Conservation (phyloP, 139 green algal species). For the Coccomyxa sp. region DNA sequence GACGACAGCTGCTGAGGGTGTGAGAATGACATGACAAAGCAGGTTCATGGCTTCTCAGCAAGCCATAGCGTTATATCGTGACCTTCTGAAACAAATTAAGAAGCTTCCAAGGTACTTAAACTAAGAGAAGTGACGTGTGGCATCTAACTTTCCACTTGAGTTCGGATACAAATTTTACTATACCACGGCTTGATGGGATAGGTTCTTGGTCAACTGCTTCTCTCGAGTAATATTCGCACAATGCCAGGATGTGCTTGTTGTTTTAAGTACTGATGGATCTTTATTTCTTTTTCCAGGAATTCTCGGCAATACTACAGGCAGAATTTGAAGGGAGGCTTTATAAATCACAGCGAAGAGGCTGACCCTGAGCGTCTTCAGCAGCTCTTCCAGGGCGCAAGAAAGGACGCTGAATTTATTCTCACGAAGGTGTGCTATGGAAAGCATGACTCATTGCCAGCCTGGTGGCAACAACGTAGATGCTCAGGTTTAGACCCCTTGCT, state of each 20-base stretch:
- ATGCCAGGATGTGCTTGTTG: too few species aligned
- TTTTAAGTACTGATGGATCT: too few species aligned
- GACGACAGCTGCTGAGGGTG: too few species aligned
- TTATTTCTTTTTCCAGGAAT: not conserved
- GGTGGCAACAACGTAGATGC: conserved; percentile 43
- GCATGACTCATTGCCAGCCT: conserved; percentile 41
- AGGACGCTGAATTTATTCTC: conserved; percentile 42
- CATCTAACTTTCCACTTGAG: too few species aligned
- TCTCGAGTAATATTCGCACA: too few species aligned
- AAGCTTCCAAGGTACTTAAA: conserved; percentile 7
- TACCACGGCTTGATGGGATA: too few species aligned
- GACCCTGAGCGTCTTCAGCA: conserved; percentile 28
- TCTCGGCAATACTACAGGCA: conserved; percentile 1
- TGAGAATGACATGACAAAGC: not conserved
- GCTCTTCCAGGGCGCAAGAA: conserved; percentile 23
- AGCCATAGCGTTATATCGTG: conserved; percentile 8
- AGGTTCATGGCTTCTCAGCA: not conserved
- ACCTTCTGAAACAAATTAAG: not conserved
- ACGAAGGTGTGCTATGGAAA: conserved; percentile 29
- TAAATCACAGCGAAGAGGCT: conserved; percentile 32
- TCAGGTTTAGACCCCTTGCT: conserved; percentile 15
- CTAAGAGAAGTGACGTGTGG: too few species aligned
- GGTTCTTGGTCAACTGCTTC: too few species aligned
- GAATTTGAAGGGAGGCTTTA: conserved; percentile 20
- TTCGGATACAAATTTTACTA: too few species aligned